phyloP scores from a whole-genome alignment of 257 asterid genomes.

The Ehretia macrophylla region DNA sequence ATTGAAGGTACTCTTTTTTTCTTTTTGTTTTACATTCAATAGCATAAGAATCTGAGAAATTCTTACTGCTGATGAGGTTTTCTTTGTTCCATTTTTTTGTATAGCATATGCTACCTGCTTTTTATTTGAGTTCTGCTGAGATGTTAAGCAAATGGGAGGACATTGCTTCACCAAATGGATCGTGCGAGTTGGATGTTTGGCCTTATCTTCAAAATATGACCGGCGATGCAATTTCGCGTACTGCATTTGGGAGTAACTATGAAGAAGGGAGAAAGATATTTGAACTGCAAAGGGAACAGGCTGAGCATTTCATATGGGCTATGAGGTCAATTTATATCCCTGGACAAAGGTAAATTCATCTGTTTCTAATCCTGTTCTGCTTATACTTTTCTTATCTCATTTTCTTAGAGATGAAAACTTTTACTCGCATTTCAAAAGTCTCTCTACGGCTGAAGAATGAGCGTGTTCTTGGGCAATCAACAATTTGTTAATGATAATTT shows the following conservation, averaged over 20 bases:
- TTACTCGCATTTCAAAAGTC: too few species aligned
- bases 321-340: conserved; percentile 2
- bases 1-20: conserved; percentile 4
- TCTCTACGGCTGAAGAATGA: too few species aligned
- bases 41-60: neutral
- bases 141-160: conserved; percentile 15
- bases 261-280: conserved; percentile 14
- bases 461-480: too few species aligned
- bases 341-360: conserved; percentile 7
- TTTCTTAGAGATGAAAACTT: neutral
- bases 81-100: neutral
- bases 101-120: conserved; percentile 16
- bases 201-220: conserved; percentile 5
- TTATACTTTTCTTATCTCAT: too few species aligned
- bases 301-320: neutral
- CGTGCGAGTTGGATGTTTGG: conserved; percentile 15
- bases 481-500: too few species aligned
- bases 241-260: conserved; percentile 13
- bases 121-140: conserved; percentile 7
- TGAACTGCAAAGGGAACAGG: conserved; percentile 12
- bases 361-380: too few species aligned
- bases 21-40: too few species aligned
- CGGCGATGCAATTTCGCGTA: conserved; percentile 8
- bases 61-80: neutral
- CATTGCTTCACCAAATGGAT: neutral